phyloP scores from a whole-genome alignment of 1,284 basidiomycete species.

The Cystobasidiaceae sp. region DNA sequence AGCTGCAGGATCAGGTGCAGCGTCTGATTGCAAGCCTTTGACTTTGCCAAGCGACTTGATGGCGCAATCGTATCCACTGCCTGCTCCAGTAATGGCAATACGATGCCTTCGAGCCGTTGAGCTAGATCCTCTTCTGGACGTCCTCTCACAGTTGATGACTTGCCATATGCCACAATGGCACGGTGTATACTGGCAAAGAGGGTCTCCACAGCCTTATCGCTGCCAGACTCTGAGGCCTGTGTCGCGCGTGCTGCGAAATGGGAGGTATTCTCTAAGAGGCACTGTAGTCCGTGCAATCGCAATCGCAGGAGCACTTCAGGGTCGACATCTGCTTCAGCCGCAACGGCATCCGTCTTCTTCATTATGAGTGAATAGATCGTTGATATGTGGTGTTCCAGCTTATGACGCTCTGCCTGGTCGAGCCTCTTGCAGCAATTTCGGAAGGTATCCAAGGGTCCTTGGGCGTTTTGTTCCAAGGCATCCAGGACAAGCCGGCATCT shows the following conservation, averaged over 20 bases:
- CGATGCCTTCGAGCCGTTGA: background rate
- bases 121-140: constrained; percentile 8
- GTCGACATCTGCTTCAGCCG: background rate
- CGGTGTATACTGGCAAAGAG: background rate
- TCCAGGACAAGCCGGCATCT: background rate
- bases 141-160: background rate
- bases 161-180: constrained; percentile 4
- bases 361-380: constrained; percentile 14
- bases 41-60: background rate
- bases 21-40: background rate
- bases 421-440: background rate
- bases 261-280: constrained; percentile 1
- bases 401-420: background rate
- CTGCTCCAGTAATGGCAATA: background rate
- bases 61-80: background rate
- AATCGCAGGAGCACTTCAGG: background rate
- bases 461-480: background rate
- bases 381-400: constrained; percentile 6
- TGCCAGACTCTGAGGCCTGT: background rate
- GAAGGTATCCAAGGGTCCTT: background rate
- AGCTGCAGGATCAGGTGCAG: constrained; percentile 4
- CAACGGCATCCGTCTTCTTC: background rate
- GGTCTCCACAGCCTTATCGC: constrained; percentile 4
- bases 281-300: constrained; percentile 6
- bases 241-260: background rate